Base-by-base conservation (phyloP, 2,329 filamentous ascomycete species). In the Microthyrium microscopicum region DNA sequence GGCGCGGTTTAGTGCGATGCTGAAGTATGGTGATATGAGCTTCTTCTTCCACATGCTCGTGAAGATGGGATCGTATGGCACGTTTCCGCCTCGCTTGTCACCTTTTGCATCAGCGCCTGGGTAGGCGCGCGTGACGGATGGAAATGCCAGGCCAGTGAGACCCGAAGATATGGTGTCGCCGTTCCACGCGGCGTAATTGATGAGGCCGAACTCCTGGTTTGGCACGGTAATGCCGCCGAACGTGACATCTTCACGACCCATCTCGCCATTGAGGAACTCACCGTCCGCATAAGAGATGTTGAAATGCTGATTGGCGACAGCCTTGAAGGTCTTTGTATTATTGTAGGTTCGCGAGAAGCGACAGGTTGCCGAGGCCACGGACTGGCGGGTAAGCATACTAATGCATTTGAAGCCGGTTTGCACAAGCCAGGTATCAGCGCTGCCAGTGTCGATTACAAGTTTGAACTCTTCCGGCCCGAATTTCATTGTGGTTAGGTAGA, bases 141-240 rank as follows among this genome's bases (percentile, higher is more conserved):
- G 36, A 30, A 37, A 39, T 3, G 37, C 28, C 29, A 39, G 20
- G 11, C 37, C 37, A 17, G 38, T 33, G 6, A 39, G 19, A 5
- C 37, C 37, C 13, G 30, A 35, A 12, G 37, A 33, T 3, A 15
- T 12, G n/a, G 26, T 30, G 29, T 39, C 37, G 20, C 37, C 37
- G 20, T 21, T 17, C 34, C 35, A 39, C 8, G 17, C 12, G 5
- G 37, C 37, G 9, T 26, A 18, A 20, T 34, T 20, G n/a, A 38
- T 21, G n/a, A 38, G n/a, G 4, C 20, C 34, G 20, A 39, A 28
- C 17, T 22, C 18, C 17, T 37, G 29, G 25, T 39, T 20, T 15
- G 18, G 15, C 15, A 28, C 34, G 3, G 33, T 37, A 20, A 39
- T 33, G 20, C 19, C 19, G 9, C 24, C 37, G 2, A 39, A 13